Conservation (phyloP, 352 stramenopile species). For the Phytophthora constricta region DNA sequence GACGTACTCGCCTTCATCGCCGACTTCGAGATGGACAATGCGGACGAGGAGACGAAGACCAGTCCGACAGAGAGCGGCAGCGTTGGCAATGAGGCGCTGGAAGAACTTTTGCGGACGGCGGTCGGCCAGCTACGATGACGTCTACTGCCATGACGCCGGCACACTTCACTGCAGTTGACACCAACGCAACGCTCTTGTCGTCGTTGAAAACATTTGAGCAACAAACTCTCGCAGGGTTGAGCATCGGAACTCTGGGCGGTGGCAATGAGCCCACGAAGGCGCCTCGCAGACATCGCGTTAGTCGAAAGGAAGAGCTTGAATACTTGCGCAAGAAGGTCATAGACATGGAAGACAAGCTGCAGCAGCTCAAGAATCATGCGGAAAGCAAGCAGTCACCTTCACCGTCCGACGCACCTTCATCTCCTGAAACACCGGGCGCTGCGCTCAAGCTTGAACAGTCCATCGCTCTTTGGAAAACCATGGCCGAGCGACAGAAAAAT, state of each 20-base stretch:
- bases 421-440: conserved; percentile 4
- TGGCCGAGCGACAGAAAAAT: conserved; percentile 47
- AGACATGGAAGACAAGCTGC: conserved; percentile 36
- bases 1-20: conserved; percentile 39
- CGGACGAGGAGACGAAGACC: background rate
- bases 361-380: conserved; percentile 26
- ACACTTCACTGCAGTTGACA: background rate
- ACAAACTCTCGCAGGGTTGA: no score
- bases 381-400: background rate
- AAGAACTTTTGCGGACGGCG: conserved; percentile 9
- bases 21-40: conserved; percentile 41
- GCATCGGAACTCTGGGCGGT: background rate
- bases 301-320: conserved; percentile 28
- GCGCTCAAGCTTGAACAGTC: conserved; percentile 31
- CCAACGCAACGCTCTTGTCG: background rate
- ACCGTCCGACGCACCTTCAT: background rate
- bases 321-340: conserved; percentile 38
- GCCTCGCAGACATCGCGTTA: conserved; percentile 10
- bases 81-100: background rate
- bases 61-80: background rate
- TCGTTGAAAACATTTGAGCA: background rate
- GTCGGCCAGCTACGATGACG: conserved; percentile 6
- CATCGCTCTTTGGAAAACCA: conserved; percentile 47
- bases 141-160: background rate
- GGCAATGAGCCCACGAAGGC: conserved; percentile 9